Evolutionary conservation across 768 basidiomycete genomes (phyloP), one percentile per base, ranked within the genome.

Genomic region (Suillus subaureus): DNA sequence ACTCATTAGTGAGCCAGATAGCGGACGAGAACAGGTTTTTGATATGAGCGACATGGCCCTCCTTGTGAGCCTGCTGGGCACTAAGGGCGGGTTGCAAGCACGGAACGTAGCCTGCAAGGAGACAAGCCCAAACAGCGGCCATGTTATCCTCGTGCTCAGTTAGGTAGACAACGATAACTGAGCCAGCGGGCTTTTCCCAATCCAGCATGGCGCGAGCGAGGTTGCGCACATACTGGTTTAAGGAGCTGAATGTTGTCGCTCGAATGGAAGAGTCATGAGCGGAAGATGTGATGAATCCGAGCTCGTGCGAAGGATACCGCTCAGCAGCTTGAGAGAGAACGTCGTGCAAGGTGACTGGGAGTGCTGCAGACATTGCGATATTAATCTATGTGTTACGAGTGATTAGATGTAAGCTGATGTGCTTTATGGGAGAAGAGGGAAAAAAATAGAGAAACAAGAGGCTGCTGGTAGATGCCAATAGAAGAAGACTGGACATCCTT

Each of bases 101-200:
- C 2, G 63, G 63, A 8, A 64, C 58, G 6, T 64, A 64, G 7
- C 63, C 63, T 12, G 63, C 63, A 6, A 64, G 63, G 28, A 64
- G 58, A 62, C 63, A 64, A 6, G 63, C 63, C 63, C 63, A 64
- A 11, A 64, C 63, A 23, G 63, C 61, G 35, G 63, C 63, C 63
- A 64, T 64, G 63, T 64, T 64, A 31, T 64, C 63, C 23, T 64
- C 63, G 63, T 64, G 63, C 63, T 64, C 63, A 4, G 63, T 64
- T 18, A 64, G 43, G 12, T 64, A 64, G 23, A 64, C 63, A 21
- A 64, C 63, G 42, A 64, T 47, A 33, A 64, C 60, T 6, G 63
- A 64, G 12, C 63, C 63, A 26, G 43, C 31, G 13, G 63, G 63
- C 40, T 64, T 62, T 35, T 8, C 43, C 63, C 63, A 64, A n/a